Percentiles rank a stretch among this genome's conserved stretches.
Evolutionary conservation across 495 filamentous ascomycete genomes (phyloP).

Genomic region (Neurospora tetrasperma): DNA sequence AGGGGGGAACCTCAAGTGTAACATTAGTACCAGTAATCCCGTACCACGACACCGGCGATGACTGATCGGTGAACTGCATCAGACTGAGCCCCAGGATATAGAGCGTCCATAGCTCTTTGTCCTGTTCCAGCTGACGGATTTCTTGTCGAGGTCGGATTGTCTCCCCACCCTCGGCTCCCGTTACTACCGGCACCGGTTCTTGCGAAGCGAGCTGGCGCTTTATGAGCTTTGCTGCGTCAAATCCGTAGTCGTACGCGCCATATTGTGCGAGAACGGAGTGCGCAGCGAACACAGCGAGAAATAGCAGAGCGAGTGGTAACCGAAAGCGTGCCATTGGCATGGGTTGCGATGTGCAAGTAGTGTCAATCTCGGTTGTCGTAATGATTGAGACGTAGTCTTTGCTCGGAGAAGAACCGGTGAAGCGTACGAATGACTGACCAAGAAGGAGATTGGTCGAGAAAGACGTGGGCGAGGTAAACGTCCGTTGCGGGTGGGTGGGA

Average conservation of each 20-base stretch:
- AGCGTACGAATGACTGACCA: background rate
- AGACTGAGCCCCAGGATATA: conserved; percentile 45
- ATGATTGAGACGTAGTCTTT: background rate
- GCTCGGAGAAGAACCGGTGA: background rate
- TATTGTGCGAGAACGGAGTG: conserved; percentile 10
- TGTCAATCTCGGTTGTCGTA: background rate
- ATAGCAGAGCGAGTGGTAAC: conserved; percentile 1
- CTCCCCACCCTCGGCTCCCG: conserved; percentile 5
- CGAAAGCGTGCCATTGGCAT: conserved; percentile 5
- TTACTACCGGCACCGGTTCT: conserved; percentile 11
- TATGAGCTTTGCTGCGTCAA: conserved; percentile 18
- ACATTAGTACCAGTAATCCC: conserved; percentile 34
- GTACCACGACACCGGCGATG: conserved; percentile 47
- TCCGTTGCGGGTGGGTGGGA: background rate
- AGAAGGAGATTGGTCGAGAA: background rate
- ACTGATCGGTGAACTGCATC: conserved; percentile 45
- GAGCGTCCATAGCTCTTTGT: conserved; percentile 47
- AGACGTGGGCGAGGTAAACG: background rate
- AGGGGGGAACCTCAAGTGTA: conserved; percentile 1
- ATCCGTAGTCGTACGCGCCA: conserved; percentile 32
- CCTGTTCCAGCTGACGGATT: conserved; percentile 46
- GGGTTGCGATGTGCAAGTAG: background rate
- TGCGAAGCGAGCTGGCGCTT: conserved; percentile 14
- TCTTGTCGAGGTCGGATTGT: conserved; percentile 29
- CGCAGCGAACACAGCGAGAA: background rate